Base-by-base conservation (phyloP, 495 filamentous ascomycete species). In the Aspergillus wentii region DNA sequence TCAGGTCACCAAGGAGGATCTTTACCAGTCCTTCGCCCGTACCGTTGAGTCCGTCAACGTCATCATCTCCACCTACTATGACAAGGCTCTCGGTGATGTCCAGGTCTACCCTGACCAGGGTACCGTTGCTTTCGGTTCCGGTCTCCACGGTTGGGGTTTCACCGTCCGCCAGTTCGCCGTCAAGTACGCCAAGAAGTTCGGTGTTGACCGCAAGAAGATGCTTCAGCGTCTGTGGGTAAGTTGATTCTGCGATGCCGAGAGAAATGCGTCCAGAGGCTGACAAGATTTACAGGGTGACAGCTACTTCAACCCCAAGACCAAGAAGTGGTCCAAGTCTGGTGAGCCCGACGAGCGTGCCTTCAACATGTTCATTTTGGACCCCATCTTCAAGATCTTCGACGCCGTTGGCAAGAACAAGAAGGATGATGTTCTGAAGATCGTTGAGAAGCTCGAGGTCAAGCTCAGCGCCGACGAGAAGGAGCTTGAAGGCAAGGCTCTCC, bases 31-130 rank as follows among this genome's bases (percentile, higher is more conserved):
- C 54, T 99, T 99, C 81, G 86, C 87, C 30, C 85, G 92, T 82
- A 96, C 92, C 60, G 86, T 99, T 50, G 92, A 99, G 82, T 97
- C 92, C 52, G 92, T 99, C 54, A 99, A 99, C 78, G 92, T 99
- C 69, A 86, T 96, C 64, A 95, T 99, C 74, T 81, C 92, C 59
- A 99, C 91, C 56, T 99, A 99, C 79, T 85, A 85, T 62, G 92
- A 99, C 80, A 92, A 94, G 76, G 66, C 76, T 45, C 85, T 99
- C 40, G 92, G 92, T 82, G 92, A 99, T 67, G 83, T 92, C 62
- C 91, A 96, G 75, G 90, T 99, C 61, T 92, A 95, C 75, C 89
- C 92, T 44, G 82, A 97, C 62, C 80, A 83, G 62, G 92, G 92
- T 59, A 99, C 94, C 56, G 80, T 99, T 60, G 92, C 91, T 59